Evolutionary conservation across 305 asterid genomes (phyloP).

Genomic region (Fraxinus dipetala): DNA sequence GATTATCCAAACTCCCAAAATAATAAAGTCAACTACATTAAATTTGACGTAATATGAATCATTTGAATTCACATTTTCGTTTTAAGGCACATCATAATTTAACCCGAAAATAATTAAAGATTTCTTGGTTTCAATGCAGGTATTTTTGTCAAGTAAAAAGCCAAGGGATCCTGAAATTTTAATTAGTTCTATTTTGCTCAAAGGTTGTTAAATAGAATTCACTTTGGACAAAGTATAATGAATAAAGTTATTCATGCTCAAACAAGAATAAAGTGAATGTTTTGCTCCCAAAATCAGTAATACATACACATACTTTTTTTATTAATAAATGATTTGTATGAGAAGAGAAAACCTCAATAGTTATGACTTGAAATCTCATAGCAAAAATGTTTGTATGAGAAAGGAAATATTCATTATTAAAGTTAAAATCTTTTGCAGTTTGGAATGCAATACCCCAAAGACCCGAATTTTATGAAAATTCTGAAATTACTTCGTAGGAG

Average conservation of each 20-base stretch:
- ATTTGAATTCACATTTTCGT: background rate
- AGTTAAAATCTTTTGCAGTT: background rate
- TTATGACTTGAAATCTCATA: background rate
- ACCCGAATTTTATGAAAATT: background rate
- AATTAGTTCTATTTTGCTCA: background rate
- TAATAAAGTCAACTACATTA: background rate
- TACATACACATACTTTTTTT: background rate
- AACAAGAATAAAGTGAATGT: background rate
- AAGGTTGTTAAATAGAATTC: background rate
- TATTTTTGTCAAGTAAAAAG: background rate
- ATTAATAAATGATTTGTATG: background rate
- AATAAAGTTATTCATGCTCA: background rate
- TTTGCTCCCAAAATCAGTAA: background rate
- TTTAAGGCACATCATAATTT: background rate
- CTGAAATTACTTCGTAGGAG: background rate
- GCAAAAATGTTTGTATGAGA: background rate
- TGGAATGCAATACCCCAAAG: background rate
- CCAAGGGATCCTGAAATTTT: background rate
- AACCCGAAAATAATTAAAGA: background rate
- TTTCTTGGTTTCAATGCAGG: background rate
- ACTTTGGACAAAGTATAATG: background rate
- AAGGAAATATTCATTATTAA: background rate
- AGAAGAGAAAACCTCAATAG: background rate
- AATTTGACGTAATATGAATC: background rate
- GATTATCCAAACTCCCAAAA: background rate